phyloP scores from a whole-genome alignment of 73 alveolate species.

The Tetrahymena borealis region DNA sequence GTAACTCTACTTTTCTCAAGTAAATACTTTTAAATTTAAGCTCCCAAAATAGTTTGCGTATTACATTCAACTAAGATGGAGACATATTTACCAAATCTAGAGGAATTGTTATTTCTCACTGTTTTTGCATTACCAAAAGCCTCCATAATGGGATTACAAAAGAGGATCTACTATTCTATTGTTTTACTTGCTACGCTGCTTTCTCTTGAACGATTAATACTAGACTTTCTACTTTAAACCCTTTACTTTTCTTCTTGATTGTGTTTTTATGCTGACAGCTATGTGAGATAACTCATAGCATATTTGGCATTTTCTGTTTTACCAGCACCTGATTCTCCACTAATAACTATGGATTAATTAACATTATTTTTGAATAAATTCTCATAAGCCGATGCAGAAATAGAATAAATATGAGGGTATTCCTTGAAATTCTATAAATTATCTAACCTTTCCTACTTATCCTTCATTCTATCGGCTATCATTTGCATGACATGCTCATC shows the following conservation, averaged over 20 bases:
- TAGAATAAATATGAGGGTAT: slow-evolving; percentile 90
- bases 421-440: slow-evolving; percentile 23
- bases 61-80: slow-evolving; percentile 71
- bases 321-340: slow-evolving; percentile 99
- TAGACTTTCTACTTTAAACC: neutral
- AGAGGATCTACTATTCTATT: slow-evolving; percentile 80
- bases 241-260: neutral
- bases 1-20: slow-evolving; percentile 94
- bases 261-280: slow-evolving; percentile 28
- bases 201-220: slow-evolving; percentile 8
- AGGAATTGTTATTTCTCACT: slow-evolving; percentile 75
- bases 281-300: slow-evolving; percentile 84
- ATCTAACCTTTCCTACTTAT: slow-evolving; percentile 19
- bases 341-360: slow-evolving; percentile 89
- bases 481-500: slow-evolving; percentile 24
- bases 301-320: slow-evolving; percentile 98
- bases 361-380: slow-evolving; percentile 63
- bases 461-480: slow-evolving; percentile 8
- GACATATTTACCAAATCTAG: slow-evolving; percentile 97
- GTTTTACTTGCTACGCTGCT: neutral
- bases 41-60: slow-evolving; percentile 82
- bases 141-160: slow-evolving; percentile 96
- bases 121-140: slow-evolving; percentile 99
- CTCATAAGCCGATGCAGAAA: slow-evolving; percentile 77
- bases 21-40: slow-evolving; percentile 74